Evolutionary conservation across 805 yeast genomes (phyloP), one percentile per base, ranked within the genome.

Genomic region (Ogataea minuta): DNA sequence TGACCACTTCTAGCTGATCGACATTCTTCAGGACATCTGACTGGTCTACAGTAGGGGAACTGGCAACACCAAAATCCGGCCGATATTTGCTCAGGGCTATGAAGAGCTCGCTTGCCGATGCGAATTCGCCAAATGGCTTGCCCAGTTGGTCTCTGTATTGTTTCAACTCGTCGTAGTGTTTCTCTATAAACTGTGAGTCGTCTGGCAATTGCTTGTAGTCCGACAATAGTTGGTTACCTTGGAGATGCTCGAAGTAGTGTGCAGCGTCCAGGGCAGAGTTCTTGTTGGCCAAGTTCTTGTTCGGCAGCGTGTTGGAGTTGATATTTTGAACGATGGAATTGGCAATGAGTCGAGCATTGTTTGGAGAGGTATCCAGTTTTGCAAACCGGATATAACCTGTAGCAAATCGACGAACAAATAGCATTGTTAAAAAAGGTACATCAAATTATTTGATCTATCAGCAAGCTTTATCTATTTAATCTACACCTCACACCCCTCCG

Each of bases 151-250:
- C 52, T 36, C 64, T 54, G 50, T 67, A 71, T 4, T 53, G 41
- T 11, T 47, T 39, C 25, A 74, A 48, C 35, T 72, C 76, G 10
- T 59, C 59, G 50, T 71, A 72, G 50, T 70, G 76, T 39, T 71
- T 70, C 34, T 71, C 76, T 23, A 74, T 71, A 50, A 68, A 72
- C 44, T 68, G 69, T 0, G 77, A 72, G 48, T 74, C 78, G 28
- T 74, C 79, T 0, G 80, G 80, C 13, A 74, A 50, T 46, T 74
- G 79, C 24, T 58, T 64, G 46, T 74, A 74, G 15, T 67, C 59
- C 1, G 36, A 41, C 3, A 49, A 33, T 3, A 46, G 34, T 8
- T 43, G 34, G 8, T 44, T 36, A 9, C 28, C 37, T 19, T 45
- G 43, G 13, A 52, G 30, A 9, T 38, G 12, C 4, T 42, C 39